These are phyloP conservation scores for Pseudoscleropodium purum DNA, from an alignment of 225 moss, liverwort and hornwort species.

Conservation along the genomic window DNA sequence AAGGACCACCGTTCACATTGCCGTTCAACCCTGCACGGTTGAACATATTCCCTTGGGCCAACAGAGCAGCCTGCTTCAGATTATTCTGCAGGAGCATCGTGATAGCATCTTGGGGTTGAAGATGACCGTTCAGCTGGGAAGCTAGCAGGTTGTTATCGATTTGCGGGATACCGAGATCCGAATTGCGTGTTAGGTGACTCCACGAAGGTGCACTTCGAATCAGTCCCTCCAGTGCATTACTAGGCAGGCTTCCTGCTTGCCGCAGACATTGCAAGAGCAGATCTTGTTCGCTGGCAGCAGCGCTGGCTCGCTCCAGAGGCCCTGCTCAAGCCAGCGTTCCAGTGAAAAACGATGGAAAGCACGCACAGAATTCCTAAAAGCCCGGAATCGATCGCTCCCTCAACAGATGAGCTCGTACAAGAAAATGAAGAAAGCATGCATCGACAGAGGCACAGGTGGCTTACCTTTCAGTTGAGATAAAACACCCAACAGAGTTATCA, in stretches of 20 bases:
- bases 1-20: not conserved
- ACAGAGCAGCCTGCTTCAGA: conserved; percentile 37
- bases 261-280: conserved; percentile 61
- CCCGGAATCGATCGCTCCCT: too few species aligned
- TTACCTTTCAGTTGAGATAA: conserved; percentile 62
- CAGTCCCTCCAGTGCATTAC: conserved; percentile 6
- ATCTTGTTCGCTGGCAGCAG: conserved; percentile 60
- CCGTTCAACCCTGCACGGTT: conserved; percentile 6
- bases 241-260: conserved; percentile 26
- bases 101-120: conserved; percentile 15
- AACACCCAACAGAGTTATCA: conserved; percentile 56
- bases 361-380: not conserved
- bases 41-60: conserved; percentile 15
- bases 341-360: not conserved
- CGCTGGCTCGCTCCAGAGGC: conserved; percentile 54
- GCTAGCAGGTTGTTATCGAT: conserved; percentile 2
- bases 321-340: not conserved
- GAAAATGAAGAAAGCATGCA: not conserved
- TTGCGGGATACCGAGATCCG: not conserved
- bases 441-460: not conserved
- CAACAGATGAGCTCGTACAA: not conserved
- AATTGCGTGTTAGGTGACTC: conserved; percentile 18
- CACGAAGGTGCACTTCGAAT: conserved; percentile 26
- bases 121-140: conserved; percentile 16
- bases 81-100: conserved; percentile 36